These are phyloP conservation scores for Lyophyllum atratum DNA, from an alignment of 768 basidiomycete genomes.

Conservation along the genomic window DNA sequence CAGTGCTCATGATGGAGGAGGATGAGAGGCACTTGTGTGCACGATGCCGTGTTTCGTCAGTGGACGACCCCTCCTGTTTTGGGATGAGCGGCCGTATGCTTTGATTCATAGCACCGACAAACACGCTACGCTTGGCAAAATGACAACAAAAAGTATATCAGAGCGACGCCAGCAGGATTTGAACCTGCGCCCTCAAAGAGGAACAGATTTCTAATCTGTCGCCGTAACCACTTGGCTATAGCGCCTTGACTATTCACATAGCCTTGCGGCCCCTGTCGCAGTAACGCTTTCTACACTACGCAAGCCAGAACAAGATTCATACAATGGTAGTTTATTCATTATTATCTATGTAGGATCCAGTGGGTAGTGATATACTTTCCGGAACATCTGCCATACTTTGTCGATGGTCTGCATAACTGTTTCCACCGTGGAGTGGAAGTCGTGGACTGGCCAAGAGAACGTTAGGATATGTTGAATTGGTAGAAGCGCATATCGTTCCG, in stretches of 20 bases:
- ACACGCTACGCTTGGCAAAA: neutral
- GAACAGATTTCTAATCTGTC: conserved; percentile 78
- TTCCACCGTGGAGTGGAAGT: conserved; percentile 30
- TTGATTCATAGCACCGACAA: conserved; percentile 18
- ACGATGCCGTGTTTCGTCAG: no score
- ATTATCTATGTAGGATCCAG: conserved; percentile 46
- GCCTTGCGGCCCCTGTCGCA: neutral
- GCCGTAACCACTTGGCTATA: conserved; percentile 83
- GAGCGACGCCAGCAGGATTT: conserved; percentile 64
- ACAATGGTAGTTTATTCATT: neutral
- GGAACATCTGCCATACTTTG: conserved; percentile 48
- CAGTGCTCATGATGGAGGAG: conserved; percentile 30
- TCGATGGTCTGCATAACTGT: conserved; percentile 41
- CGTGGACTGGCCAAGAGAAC: conserved; percentile 34
- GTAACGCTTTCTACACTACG: neutral
- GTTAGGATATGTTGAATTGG: conserved; percentile 30
- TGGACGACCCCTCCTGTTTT: no score
- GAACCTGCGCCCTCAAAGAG: conserved; percentile 73
- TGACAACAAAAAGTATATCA: conserved; percentile 18
- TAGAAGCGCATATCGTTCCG: conserved; percentile 28
- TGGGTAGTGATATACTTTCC: conserved; percentile 58
- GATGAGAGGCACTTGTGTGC: no score
- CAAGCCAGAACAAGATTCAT: no score
- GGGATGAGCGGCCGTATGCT: neutral
- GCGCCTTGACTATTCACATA: conserved; percentile 42